Evolutionary conservation across 306 rosid species (phyloP).

Genomic region (Acacia confusa): DNA sequence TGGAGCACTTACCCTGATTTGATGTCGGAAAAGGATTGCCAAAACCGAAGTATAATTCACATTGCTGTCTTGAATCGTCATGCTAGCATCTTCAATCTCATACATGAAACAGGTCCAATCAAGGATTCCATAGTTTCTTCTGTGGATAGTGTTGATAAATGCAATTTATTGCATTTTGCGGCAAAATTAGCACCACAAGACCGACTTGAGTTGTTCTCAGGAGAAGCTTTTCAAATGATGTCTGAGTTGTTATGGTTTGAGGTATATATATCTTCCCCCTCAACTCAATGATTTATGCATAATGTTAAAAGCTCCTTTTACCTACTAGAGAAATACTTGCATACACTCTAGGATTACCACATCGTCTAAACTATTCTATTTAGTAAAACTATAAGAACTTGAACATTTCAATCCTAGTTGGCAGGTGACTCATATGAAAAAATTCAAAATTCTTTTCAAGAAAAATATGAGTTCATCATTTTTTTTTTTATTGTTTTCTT

Average conservation of each 20-base stretch:
- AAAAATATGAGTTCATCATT: too few relatives aligned
- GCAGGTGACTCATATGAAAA: too few relatives aligned
- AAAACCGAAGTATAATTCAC: constrained; percentile 41
- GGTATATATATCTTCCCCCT: constrained; percentile 22
- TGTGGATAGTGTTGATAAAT: constrained; percentile 22
- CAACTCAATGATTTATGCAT: not conserved
- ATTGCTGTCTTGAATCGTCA: constrained; percentile 45
- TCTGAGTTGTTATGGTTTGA: constrained; percentile 47
- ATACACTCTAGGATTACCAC: too few relatives aligned
- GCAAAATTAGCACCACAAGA: constrained; percentile 39
- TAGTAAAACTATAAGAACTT: too few relatives aligned
- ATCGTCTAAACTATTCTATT: too few relatives aligned
- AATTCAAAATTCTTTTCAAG: too few relatives aligned
- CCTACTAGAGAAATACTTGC: too few relatives aligned
- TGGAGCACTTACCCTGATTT: not conserved
- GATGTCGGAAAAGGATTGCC: not conserved
- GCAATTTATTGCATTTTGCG: constrained; percentile 41
- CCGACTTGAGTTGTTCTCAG: constrained; percentile 35
- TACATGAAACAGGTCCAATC: constrained; percentile 27
- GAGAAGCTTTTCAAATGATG: constrained; percentile 49
- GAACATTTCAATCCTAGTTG: too few relatives aligned
- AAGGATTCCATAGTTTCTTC: constrained; percentile 33
- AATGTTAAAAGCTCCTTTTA: not conserved
- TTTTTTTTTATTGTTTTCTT: too few relatives aligned
- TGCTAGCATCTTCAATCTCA: constrained; percentile 25